A percentile compares a stretch with the other conserved stretches of the same genome.
Evolutionary conservation across 345 rosid genomes (phyloP).

Genomic region (Isatis tinctoria): DNA sequence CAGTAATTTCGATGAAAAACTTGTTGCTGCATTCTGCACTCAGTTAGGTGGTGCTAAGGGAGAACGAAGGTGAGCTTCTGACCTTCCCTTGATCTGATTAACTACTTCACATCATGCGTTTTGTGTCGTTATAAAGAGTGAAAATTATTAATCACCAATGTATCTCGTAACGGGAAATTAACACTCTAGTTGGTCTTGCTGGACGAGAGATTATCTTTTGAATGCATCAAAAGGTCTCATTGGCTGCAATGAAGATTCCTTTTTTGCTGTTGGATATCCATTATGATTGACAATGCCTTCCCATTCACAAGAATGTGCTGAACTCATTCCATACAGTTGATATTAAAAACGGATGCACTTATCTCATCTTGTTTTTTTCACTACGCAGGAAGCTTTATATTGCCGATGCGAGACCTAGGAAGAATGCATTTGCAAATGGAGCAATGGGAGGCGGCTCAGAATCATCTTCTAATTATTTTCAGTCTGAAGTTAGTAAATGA

Average conservation of each 20-base stretch:
- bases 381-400: slow-evolving; percentile 82
- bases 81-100: neutral
- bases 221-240: slow-evolving; percentile 2
- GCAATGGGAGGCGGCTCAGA: slow-evolving; percentile 99
- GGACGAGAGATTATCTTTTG: neutral
- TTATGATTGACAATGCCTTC: neutral
- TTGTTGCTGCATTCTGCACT: slow-evolving; percentile 84
- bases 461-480: slow-evolving; percentile 91
- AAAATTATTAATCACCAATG: neutral
- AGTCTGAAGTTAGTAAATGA: slow-evolving; percentile 71
- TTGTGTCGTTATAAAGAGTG: neutral
- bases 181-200: neutral
- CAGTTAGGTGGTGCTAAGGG: slow-evolving; percentile 49
- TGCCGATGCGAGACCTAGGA: slow-evolving; percentile 97
- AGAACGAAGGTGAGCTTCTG: slow-evolving; percentile 51
- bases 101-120: neutral
- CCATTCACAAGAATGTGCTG: slow-evolving; percentile 4
- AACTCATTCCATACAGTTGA: neutral
- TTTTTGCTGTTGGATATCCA: neutral
- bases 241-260: neutral
- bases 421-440: slow-evolving; percentile 98
- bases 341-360: neutral
- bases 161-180: neutral
- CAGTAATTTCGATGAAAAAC: slow-evolving; percentile 93
- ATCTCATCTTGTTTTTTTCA: neutral